Percentiles rank a stretch among this genome's conserved stretches.
Evolutionary conservation across 2,329 filamentous ascomycete species (phyloP).

Genomic region (Dactylellina haptotyla): DNA sequence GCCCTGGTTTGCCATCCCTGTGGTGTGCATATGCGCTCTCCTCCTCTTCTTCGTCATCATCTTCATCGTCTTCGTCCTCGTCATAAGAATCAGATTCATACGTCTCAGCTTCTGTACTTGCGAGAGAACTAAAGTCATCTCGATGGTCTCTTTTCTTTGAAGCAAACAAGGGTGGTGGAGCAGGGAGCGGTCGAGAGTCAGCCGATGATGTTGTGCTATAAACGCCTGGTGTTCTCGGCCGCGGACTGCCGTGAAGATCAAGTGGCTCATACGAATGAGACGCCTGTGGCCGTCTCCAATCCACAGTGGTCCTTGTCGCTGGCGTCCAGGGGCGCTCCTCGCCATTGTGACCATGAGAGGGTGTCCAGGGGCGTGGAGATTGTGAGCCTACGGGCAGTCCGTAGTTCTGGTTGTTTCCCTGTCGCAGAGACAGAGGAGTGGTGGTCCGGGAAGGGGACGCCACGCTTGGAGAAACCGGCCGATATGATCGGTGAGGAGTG

Average conservation of each 20-base stretch:
- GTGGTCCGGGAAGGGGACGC: constrained; percentile 42
- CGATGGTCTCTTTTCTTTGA: constrained; percentile 67
- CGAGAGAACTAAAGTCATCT: constrained; percentile 69
- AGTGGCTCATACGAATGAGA: constrained; percentile 82
- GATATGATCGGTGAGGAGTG: constrained; percentile 47
- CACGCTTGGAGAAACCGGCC: constrained; percentile 33
- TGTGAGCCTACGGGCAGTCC: constrained; percentile 58
- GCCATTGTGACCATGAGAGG: constrained; percentile 62
- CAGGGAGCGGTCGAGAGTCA: constrained; percentile 78
- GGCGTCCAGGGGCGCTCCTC: constrained; percentile 67
- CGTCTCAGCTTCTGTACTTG: constrained; percentile 70
- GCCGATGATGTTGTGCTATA: constrained; percentile 78
- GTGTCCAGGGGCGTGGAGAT: constrained; percentile 71
- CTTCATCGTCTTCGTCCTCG: constrained; percentile 59
- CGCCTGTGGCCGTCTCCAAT: constrained; percentile 77
- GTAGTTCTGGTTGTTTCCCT: constrained; percentile 18
- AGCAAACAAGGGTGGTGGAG: constrained; percentile 84
- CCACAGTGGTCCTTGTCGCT: constrained; percentile 65
- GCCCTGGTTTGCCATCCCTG: constrained; percentile 31
- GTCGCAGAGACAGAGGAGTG: constrained; percentile 32
- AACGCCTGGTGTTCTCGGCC: constrained; percentile 84
- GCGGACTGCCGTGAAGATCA: constrained; percentile 87
- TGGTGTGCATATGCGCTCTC: constrained; percentile 56
- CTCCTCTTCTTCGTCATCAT: constrained; percentile 54
- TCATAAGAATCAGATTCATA: constrained; percentile 72